A percentile compares a stretch with the other conserved stretches of the same genome.
Conservation (phyloP, 2,329 filamentous ascomycete species). For the Trichophyton verrucosum region DNA sequence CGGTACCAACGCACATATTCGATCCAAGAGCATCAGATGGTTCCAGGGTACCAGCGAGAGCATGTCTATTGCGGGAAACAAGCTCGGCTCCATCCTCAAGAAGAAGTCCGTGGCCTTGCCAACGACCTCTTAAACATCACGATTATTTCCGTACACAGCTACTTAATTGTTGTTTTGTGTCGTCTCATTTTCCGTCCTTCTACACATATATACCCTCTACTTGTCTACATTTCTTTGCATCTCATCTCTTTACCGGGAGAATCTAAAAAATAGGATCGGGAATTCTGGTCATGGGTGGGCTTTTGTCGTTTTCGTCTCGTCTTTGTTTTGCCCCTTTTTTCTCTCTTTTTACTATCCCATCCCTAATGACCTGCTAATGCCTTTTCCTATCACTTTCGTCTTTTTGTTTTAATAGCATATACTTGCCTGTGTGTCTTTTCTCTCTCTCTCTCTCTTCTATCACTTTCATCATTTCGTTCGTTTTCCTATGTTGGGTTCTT, state of each 20-base stretch:
- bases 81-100: slow-evolving; percentile 13
- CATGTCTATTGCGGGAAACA: slow-evolving; percentile 11
- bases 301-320: background rate
- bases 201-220: background rate
- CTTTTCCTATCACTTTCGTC: background rate
- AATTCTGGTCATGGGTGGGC: background rate
- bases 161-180: background rate
- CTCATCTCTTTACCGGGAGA: background rate
- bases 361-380: slow-evolving; percentile 2
- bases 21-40: slow-evolving; percentile 14
- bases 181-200: background rate
- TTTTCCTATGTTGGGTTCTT: background rate
- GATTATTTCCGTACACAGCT: background rate
- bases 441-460: too few relatives aligned
- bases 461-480: background rate
- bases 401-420: background rate
- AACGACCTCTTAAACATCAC: background rate
- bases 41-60: slow-evolving; percentile 7
- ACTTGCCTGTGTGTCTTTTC: background rate
- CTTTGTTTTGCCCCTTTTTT: background rate
- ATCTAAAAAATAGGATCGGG: background rate
- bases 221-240: background rate
- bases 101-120: slow-evolving; percentile 5
- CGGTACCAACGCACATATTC: background rate
- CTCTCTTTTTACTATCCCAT: background rate